A percentile compares a stretch with the other conserved stretches of the same genome.
phyloP scores from a whole-genome alignment of 257 asterid genomes.

The Nicotiana noctiflora region DNA sequence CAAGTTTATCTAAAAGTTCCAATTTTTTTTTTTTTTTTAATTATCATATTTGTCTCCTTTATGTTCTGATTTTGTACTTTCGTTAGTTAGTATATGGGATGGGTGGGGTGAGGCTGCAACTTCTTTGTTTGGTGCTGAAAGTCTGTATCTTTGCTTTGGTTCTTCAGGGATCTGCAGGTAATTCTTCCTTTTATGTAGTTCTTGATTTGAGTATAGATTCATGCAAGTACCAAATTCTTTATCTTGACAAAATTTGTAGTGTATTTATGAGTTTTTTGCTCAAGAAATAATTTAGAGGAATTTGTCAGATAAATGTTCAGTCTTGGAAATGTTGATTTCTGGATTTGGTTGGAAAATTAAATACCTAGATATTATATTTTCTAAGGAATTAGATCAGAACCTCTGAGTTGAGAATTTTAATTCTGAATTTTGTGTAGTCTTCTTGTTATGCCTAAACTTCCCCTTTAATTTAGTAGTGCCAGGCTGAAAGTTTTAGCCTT shows the following conservation, averaged over 20 bases:
- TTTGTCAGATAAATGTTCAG: neutral
- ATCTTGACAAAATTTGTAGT: neutral
- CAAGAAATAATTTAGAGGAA: neutral
- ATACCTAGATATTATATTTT: neutral
- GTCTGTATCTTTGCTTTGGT: slow-evolving; percentile 39
- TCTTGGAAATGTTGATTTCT: neutral
- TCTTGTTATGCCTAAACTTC: neutral
- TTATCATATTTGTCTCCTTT: neutral
- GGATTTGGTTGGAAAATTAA: neutral
- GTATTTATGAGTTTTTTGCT: neutral
- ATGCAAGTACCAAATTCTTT: slow-evolving; percentile 6
- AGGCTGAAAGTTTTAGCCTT: neutral
- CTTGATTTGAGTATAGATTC: slow-evolving; percentile 5
- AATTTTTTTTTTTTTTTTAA: slow-evolving; percentile 15
- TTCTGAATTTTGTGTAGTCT: neutral
- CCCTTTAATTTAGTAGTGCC: neutral
- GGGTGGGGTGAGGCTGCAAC: slow-evolving; percentile 44
- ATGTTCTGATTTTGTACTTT: slow-evolving; percentile 17
- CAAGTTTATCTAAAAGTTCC: slow-evolving; percentile 27
- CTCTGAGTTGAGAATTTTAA: neutral
- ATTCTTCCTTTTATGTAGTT: slow-evolving; percentile 17
- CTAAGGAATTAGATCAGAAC: neutral
- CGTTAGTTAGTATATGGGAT: slow-evolving; percentile 34
- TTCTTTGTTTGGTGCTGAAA: slow-evolving; percentile 38
- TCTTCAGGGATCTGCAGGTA: slow-evolving; percentile 69